Conservation (phyloP, 2,329 filamentous ascomycete genomes). For the Pseudogymnoascus sp. region DNA sequence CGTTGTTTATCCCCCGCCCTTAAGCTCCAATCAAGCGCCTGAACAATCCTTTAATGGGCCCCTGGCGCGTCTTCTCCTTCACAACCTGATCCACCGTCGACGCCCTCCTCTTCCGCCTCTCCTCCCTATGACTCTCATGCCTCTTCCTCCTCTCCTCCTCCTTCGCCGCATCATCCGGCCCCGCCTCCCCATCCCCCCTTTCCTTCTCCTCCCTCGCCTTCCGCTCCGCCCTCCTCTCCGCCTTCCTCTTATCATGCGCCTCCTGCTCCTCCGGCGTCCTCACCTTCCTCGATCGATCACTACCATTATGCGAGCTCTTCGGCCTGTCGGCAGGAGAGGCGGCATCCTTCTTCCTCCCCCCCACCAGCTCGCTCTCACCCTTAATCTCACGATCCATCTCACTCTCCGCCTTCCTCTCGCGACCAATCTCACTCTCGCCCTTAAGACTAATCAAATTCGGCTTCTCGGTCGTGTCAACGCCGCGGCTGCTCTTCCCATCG, state of each 20-base stretch:
- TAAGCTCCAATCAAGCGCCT: not conserved
- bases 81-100: not conserved
- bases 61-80: not conserved
- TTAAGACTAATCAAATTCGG: not conserved
- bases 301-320: not conserved
- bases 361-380: not conserved
- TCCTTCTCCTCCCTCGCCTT: not conserved
- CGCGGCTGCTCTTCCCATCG: not conserved
- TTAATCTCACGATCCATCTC: not conserved
- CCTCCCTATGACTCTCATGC: conserved; percentile 5
- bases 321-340: not conserved
- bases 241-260: conserved; percentile 26
- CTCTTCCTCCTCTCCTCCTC: conserved; percentile 13
- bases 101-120: conserved; percentile 8
- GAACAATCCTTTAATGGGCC: not conserved
- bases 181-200: not conserved
- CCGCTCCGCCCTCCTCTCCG: conserved; percentile 16
- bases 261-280: conserved; percentile 26
- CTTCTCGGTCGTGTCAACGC: not conserved
- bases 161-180: not conserved
- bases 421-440: not conserved
- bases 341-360: not conserved
- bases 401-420: not conserved
- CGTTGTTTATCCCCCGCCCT: not conserved
- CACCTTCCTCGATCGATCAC: conserved; percentile 10